Percentiles rank a stretch among this genome's conserved stretches.
These are phyloP conservation scores for Tulasnella sp. DNA, from an alignment of 768 basidiomycete genomes.

Conservation along the genomic window DNA sequence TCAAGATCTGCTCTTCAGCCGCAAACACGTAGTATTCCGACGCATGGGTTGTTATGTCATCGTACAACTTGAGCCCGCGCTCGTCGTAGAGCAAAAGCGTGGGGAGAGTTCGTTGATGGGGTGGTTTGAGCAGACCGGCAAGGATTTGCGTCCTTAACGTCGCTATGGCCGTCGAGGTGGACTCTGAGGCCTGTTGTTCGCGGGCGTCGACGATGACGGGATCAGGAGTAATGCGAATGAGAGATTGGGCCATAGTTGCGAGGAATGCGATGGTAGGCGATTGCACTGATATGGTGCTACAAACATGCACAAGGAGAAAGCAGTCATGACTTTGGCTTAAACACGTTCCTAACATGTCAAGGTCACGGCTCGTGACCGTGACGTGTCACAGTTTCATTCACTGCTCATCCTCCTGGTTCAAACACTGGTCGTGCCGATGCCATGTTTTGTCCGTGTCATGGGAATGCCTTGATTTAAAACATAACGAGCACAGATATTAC, in stretches of 20 bases:
- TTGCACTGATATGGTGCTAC: neutral
- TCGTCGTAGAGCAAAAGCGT: conserved; percentile 84
- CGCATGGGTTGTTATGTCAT: conserved; percentile 68
- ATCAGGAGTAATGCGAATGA: neutral
- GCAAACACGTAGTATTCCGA: conserved; percentile 85
- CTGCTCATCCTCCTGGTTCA: too few relatives aligned
- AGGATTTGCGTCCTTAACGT: conserved; percentile 36
- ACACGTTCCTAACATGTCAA: too few relatives aligned
- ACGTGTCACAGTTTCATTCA: too few relatives aligned
- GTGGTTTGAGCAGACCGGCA: conserved; percentile 48
- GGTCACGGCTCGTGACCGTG: too few relatives aligned
- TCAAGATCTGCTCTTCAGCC: conserved; percentile 81
- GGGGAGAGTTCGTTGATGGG: conserved; percentile 57
- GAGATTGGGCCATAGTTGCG: neutral
- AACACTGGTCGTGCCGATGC: too few relatives aligned
- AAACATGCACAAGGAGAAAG: too few relatives aligned
- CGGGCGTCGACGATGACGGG: conserved; percentile 20
- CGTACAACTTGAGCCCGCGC: conserved; percentile 75
- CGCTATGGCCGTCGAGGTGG: conserved; percentile 6
- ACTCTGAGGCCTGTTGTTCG: conserved; percentile 2
- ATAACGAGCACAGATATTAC: too few relatives aligned
- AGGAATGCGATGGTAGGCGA: neutral
- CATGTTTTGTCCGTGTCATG: too few relatives aligned
- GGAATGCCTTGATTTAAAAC: too few relatives aligned
- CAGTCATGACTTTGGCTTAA: too few relatives aligned